Evolutionary conservation across 2,329 filamentous ascomycete species (phyloP).

Genomic region (Trichoderma harzianum): DNA sequence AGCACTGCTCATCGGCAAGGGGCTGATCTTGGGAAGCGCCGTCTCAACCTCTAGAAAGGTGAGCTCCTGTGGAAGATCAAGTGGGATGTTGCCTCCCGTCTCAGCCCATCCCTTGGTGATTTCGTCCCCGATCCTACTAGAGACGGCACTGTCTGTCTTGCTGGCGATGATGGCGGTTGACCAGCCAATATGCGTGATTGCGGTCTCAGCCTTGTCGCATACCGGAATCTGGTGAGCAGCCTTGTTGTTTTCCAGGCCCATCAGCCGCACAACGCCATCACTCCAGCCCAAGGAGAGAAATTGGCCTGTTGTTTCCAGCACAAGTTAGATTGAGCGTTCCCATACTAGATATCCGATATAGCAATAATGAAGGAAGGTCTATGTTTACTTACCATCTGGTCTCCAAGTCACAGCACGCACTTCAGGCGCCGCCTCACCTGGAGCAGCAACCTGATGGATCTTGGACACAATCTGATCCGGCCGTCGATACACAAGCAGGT

Average conservation of each 20-base stretch:
- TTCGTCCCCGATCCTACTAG: conserved; percentile 20
- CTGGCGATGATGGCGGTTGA: conserved; percentile 42
- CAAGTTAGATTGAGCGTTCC: neutral
- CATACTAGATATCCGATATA: neutral
- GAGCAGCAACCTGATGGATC: conserved; percentile 43
- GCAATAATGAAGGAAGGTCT: neutral
- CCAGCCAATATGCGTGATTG: conserved; percentile 55
- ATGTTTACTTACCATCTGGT: conserved; percentile 61
- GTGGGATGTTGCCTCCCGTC: conserved; percentile 21
- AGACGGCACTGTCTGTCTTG: conserved; percentile 23
- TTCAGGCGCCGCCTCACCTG: conserved; percentile 39
- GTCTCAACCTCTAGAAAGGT: conserved; percentile 73
- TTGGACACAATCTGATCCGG: conserved; percentile 65
- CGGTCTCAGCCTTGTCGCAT: conserved; percentile 40
- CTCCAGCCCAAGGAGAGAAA: conserved; percentile 81
- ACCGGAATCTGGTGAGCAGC: conserved; percentile 68
- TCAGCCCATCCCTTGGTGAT: conserved; percentile 16
- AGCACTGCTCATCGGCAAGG: conserved; percentile 59
- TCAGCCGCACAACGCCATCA: conserved; percentile 72
- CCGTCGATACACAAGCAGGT: conserved; percentile 73
- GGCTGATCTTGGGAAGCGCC: conserved; percentile 72
- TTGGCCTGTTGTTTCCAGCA: conserved; percentile 51
- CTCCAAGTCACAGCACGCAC: conserved; percentile 60
- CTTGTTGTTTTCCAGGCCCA: conserved; percentile 78
- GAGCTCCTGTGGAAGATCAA: conserved; percentile 68